Percentiles rank a stretch among this genome's conserved stretches.
These are phyloP conservation scores for Fusarium coffeatum DNA, from an alignment of 2,329 filamentous ascomycete genomes.

Conservation along the genomic window DNA sequence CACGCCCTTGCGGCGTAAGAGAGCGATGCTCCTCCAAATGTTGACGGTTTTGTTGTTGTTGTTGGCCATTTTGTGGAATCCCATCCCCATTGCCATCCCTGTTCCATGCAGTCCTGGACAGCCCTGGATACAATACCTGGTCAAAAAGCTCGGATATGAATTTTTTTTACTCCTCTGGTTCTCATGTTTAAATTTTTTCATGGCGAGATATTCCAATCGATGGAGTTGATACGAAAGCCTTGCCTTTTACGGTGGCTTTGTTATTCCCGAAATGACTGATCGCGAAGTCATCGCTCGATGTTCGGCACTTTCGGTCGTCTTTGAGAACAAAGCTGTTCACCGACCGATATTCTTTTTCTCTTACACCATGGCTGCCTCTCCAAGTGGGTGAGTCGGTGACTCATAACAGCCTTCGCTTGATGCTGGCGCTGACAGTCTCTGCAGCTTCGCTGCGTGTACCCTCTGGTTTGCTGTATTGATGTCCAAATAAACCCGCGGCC, in stretches of 20 bases:
- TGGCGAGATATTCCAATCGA: slow-evolving; percentile 20
- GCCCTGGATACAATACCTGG: slow-evolving; percentile 38
- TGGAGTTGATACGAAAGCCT: slow-evolving; percentile 12
- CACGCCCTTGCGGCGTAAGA: slow-evolving; percentile 36
- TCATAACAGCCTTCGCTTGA: slow-evolving; percentile 39
- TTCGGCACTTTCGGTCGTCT: neutral
- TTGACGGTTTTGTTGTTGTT: slow-evolving; percentile 38
- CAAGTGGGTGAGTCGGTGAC: slow-evolving; percentile 43
- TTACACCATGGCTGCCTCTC: slow-evolving; percentile 12
- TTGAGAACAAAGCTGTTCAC: neutral
- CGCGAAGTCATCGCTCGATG: slow-evolving; percentile 16
- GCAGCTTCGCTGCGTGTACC: slow-evolving; percentile 36
- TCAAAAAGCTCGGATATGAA: slow-evolving; percentile 31
- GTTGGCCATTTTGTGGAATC: slow-evolving; percentile 34
- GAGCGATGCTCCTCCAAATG: slow-evolving; percentile 29
- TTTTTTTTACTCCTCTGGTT: slow-evolving; percentile 36
- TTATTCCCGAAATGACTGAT: slow-evolving; percentile 20
- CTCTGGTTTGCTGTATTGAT: slow-evolving; percentile 48
- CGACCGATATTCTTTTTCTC: slow-evolving; percentile 6
- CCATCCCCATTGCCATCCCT: slow-evolving; percentile 43
- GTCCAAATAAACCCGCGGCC: slow-evolving; percentile 47
- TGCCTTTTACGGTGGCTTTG: slow-evolving; percentile 4
- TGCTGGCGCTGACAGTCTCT: slow-evolving; percentile 38
- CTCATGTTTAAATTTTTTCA: slow-evolving; percentile 22
- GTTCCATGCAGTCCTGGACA: slow-evolving; percentile 37